Evolutionary conservation across 176 grass and related monocot species (phyloP), one percentile per base, ranked within the genome.

Genomic region (Triticum dicoccoides): DNA sequence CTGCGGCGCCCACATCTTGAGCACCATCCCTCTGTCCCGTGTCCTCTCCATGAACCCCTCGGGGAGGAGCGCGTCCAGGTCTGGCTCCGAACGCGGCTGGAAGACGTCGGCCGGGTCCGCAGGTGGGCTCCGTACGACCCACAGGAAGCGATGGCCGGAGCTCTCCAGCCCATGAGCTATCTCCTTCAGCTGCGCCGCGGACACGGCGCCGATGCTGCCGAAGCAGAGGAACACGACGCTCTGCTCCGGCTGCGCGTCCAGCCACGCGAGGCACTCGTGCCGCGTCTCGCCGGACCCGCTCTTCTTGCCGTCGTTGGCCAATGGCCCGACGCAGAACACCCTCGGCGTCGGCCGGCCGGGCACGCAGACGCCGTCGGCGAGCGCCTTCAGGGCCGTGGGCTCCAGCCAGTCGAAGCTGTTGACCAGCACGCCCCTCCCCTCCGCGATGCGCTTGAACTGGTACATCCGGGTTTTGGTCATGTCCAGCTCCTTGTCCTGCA

Each of bases 181-280:
- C 81, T 94, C 92, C 41, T 12, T 61, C 0, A 94, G 18, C 78
- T 87, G 78, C 10, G 0, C 2, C 61, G 33, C 69, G 0, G 59
- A 56, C n/a, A 74, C 24, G 11, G 24, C 2, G 35, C 88, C 93
- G 15, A 2, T 27, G 84, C 90, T 87, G 11, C 88, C 93, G 68
- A 95, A 95, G 69, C 85, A 95, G 69, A 95, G 76, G 66, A 92
- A 90, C 65, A 87, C 86, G 0, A 92, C 93, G 51, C 88, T 89
- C 23, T 4, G 77, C 5, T 24, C 32, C 8, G 86, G 93, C 61
- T 95, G 93, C 35, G 64, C 29, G 66, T 92, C 65, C 0, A 95
- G 79, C 93, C 93, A 95, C 5, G 23, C 34, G 5, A 95, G 42
- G 45, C 91, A 92, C 69, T 82, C 76, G 23, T 92, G 66, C 61